Base-by-base conservation (phyloP, 352 stramenopile genomes). In the Pythium biforme region DNA sequence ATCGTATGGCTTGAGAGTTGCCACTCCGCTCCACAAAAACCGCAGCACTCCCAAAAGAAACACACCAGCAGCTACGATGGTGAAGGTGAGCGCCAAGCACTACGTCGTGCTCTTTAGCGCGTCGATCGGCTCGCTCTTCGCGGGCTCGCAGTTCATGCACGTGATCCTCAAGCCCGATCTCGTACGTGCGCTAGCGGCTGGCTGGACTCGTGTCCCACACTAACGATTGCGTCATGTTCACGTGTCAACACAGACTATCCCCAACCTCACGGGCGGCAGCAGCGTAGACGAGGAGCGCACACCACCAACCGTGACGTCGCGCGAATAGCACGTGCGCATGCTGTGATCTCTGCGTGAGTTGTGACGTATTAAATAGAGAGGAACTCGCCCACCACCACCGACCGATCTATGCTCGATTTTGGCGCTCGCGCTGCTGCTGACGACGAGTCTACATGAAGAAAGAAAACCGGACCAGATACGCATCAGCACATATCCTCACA, bases 131-230 rank as follows among this genome's bases (percentile, higher is more conserved):
- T 90, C 86, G 56, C 78, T 95, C 58, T 92, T 95, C 61, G 83
- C 86, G 8, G 86, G 86, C 31, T 95, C 86, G 31, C 89, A 76
- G 68, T 76, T 81, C 68, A 95, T 95, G 83, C 86, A 95, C 67
- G 74, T 73, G 12, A 72, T 95, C 31, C 79, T 95, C 48, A 83
- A 95, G 63, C 86, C 86, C 4, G 86, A 95, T 40, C 66, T 95
- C 45, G 83, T 93, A 72, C 49, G 79, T 75, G 10, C 19, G 19
- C 7, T 15, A 47, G 5, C 39, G 15, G 19, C 19, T 19, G 5
- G 39, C 11, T 45, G 39, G 9, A 17, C 19, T 45, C 31, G 8
- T 37, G 31, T 37, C 8, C 31, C 25, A 19, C 23, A 22, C 10
- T 25, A 53, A 53, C 11, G 6, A 33, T 20, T 40, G 9, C 20